Percentiles rank a stretch among this genome's conserved stretches.
Evolutionary conservation across 2,329 filamentous ascomycete genomes (phyloP).

Genomic region (Penicillium brasilianum): DNA sequence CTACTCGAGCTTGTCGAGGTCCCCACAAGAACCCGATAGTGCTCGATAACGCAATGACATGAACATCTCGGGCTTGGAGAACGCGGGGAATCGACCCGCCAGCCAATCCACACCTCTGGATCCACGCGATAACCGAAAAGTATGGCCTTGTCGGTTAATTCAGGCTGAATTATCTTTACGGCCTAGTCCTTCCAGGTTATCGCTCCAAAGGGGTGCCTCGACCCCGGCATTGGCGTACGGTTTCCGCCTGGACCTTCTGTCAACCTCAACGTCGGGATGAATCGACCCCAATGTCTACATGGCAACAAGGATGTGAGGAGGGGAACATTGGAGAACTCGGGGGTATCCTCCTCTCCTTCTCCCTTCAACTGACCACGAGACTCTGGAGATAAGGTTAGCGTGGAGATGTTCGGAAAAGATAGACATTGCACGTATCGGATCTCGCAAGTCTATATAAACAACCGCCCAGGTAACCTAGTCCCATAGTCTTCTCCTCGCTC

Average conservation of each 20-base stretch:
- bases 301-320: not conserved
- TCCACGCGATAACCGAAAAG: not conserved
- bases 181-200: not conserved
- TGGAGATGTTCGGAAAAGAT: not conserved
- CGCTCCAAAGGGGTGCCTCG: too few relatives aligned
- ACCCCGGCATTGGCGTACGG: not conserved
- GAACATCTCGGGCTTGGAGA: not conserved
- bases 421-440: not conserved
- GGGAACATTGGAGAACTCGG: not conserved
- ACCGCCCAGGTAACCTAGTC: not conserved
- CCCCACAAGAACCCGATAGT: not conserved
- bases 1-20: not conserved
- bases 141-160: not conserved
- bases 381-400: slow-evolving; percentile 10
- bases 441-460: not conserved
- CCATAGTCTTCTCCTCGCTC: not conserved
- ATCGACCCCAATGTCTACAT: not conserved
- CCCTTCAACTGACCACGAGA: not conserved
- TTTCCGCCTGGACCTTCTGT: slow-evolving; percentile 5
- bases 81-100: not conserved
- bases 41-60: not conserved
- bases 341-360: not conserved
- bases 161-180: not conserved
- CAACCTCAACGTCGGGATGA: not conserved
- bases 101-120: not conserved